phyloP scores from a whole-genome alignment of 352 stramenopile genomes.

The Phytophthora pisi region DNA sequence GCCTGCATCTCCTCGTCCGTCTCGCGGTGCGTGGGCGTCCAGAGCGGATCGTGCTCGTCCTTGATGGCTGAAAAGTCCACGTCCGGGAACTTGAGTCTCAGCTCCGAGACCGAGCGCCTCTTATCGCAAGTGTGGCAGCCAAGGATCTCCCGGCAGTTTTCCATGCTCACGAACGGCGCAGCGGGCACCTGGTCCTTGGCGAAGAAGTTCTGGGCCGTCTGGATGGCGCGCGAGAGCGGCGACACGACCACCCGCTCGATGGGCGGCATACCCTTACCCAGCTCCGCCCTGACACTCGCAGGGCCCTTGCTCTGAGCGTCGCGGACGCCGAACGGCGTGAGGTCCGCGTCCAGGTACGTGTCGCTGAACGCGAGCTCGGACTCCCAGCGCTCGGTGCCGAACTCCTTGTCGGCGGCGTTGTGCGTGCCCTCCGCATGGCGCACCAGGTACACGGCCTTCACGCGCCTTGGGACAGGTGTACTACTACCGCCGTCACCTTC shows the following conservation, averaged over 20 bases:
- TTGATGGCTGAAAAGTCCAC: slow-evolving; percentile 67
- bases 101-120: slow-evolving; percentile 44
- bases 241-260: slow-evolving; percentile 75
- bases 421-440: slow-evolving; percentile 77
- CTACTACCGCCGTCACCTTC: background rate
- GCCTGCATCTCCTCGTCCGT: slow-evolving; percentile 60
- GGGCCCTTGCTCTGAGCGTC: slow-evolving; percentile 57
- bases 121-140: slow-evolving; percentile 78
- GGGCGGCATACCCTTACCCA: slow-evolving; percentile 57
- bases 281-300: slow-evolving; percentile 36
- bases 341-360: slow-evolving; percentile 63
- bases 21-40: slow-evolving; percentile 64
- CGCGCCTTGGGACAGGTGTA: slow-evolving; percentile 11
- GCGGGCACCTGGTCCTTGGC: slow-evolving; percentile 30
- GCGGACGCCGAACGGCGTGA: slow-evolving; percentile 62
- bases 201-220: slow-evolving; percentile 73
- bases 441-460: slow-evolving; percentile 84
- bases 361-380: slow-evolving; percentile 62
- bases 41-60: slow-evolving; percentile 62
- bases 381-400: slow-evolving; percentile 63
- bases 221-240: slow-evolving; percentile 67
- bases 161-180: slow-evolving; percentile 56
- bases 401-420: slow-evolving; percentile 61
- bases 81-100: slow-evolving; percentile 57
- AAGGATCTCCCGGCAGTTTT: slow-evolving; percentile 67